Percentiles rank a stretch among this genome's conserved stretches.
Evolutionary conservation across 495 filamentous ascomycete species (phyloP).

Genomic region (Halenospora varia): DNA sequence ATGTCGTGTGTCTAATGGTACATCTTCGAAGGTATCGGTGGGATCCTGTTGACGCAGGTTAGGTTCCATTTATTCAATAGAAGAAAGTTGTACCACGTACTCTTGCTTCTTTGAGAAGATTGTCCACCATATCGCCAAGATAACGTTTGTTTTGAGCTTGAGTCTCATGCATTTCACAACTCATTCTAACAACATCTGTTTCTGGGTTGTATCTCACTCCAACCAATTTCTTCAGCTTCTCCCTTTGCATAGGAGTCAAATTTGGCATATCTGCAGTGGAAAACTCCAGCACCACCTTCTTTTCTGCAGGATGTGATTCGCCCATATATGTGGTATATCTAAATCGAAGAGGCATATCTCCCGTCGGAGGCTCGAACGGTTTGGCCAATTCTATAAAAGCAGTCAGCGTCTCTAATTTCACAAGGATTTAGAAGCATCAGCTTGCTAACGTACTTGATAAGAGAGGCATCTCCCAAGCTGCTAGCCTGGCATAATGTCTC

Average conservation of each 20-base stretch:
- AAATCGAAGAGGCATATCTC: slow-evolving; percentile 73
- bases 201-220: slow-evolving; percentile 89
- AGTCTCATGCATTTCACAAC: slow-evolving; percentile 80
- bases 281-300: slow-evolving; percentile 93
- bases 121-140: slow-evolving; percentile 71
- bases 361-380: slow-evolving; percentile 69
- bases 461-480: slow-evolving; percentile 95
- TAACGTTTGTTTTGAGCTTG: slow-evolving; percentile 96
- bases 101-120: slow-evolving; percentile 71
- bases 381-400: slow-evolving; percentile 64
- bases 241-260: slow-evolving; percentile 60
- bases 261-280: slow-evolving; percentile 61
- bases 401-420: background rate
- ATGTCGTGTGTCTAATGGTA: slow-evolving; percentile 88
- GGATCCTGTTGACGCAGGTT: slow-evolving; percentile 43
- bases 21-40: slow-evolving; percentile 77
- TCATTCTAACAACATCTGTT: slow-evolving; percentile 82
- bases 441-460: slow-evolving; percentile 64
- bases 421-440: background rate
- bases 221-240: slow-evolving; percentile 82
- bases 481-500: slow-evolving; percentile 79
- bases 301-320: slow-evolving; percentile 84
- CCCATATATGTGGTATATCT: slow-evolving; percentile 97
- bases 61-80: background rate
- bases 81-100: slow-evolving; percentile 33